Evolutionary conservation across 2,329 filamentous ascomycete genomes (phyloP).

Genomic region (Hansfordia pulvinata): DNA sequence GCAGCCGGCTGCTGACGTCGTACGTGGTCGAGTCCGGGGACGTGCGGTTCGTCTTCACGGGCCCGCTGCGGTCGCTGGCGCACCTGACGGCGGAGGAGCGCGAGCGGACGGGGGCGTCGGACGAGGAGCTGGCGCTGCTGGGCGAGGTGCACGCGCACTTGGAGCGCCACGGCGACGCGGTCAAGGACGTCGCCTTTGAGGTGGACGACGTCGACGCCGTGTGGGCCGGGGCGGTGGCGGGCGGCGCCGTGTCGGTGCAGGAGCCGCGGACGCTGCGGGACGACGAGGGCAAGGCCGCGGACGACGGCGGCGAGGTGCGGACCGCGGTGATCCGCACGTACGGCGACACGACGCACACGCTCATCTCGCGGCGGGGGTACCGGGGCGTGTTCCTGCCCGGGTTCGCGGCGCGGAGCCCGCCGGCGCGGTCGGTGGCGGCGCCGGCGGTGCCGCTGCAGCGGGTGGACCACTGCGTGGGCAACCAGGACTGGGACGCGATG

Average conservation of each 20-base stretch:
- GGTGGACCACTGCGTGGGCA: constrained; percentile 95
- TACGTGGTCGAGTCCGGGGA: constrained; percentile 69
- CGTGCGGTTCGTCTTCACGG: constrained; percentile 74
- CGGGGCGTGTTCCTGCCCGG: constrained; percentile 71
- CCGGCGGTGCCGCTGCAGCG: constrained; percentile 55
- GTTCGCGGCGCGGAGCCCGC: constrained; percentile 43
- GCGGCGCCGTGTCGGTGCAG: constrained; percentile 48
- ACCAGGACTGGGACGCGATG: constrained; percentile 93
- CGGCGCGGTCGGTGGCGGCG: constrained; percentile 26
- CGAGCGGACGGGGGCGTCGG: too few relatives aligned
- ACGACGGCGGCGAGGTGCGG: constrained; percentile 57
- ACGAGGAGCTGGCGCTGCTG: constrained; percentile 52
- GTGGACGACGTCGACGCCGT: constrained; percentile 80
- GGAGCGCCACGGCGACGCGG: constrained; percentile 79
- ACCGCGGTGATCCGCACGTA: constrained; percentile 81
- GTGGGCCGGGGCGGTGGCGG: constrained; percentile 57
- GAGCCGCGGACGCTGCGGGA: constrained; percentile 41
- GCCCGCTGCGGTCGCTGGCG: constrained; percentile 53
- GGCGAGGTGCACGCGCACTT: constrained; percentile 70
- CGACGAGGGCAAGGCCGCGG: constrained; percentile 34
- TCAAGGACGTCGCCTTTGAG: constrained; percentile 91
- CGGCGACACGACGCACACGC: constrained; percentile 87
- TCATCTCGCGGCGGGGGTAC: constrained; percentile 64
- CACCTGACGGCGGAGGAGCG: constrained; percentile 44
- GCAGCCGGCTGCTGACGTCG: constrained; percentile 65